These are phyloP conservation scores for Ensete ventricosum DNA, from an alignment of 176 grass and related monocot species.

Conservation along the genomic window DNA sequence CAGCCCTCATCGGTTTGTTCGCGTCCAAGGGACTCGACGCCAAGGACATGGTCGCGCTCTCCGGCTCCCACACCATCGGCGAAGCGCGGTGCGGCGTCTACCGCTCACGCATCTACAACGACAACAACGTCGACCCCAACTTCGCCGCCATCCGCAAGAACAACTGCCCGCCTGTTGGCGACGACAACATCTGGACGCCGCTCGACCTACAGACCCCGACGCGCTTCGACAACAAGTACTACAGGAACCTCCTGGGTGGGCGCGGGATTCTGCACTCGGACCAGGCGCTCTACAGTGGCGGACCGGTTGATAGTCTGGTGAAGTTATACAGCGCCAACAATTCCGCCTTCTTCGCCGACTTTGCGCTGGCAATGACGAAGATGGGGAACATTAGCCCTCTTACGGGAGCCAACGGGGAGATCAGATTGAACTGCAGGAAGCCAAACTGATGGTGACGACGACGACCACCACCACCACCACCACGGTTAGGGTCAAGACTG, in stretches of 20 bases:
- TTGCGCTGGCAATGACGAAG: slow-evolving; percentile 39
- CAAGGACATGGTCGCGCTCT: not conserved
- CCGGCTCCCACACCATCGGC: slow-evolving; percentile 41
- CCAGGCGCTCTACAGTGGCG: slow-evolving; percentile 31
- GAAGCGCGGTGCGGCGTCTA: slow-evolving; percentile 33
- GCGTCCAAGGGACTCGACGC: not conserved
- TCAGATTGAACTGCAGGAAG: slow-evolving; percentile 35
- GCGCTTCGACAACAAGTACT: slow-evolving; percentile 47
- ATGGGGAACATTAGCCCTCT: slow-evolving; percentile 38
- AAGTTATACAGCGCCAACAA: slow-evolving; percentile 23
- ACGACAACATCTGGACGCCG: slow-evolving; percentile 27
- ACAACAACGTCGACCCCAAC: slow-evolving; percentile 18
- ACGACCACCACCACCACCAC: not conserved
- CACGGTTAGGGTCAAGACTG: too few relatives aligned
- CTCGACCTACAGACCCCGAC: slow-evolving; percentile 29
- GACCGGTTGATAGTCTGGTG: slow-evolving; percentile 20
- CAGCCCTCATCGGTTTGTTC: not conserved
- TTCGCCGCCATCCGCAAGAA: slow-evolving; percentile 23
- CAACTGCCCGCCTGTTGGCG: slow-evolving; percentile 28
- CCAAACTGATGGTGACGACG: not conserved
- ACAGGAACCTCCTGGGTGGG: slow-evolving; percentile 34
- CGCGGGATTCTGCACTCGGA: slow-evolving; percentile 40
- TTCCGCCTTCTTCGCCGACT: slow-evolving; percentile 27
- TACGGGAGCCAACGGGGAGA: slow-evolving; percentile 17
- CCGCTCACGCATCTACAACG: slow-evolving; percentile 29